phyloP scores from a whole-genome alignment of 2,329 filamentous ascomycete species.

The Esteya vermicola region DNA sequence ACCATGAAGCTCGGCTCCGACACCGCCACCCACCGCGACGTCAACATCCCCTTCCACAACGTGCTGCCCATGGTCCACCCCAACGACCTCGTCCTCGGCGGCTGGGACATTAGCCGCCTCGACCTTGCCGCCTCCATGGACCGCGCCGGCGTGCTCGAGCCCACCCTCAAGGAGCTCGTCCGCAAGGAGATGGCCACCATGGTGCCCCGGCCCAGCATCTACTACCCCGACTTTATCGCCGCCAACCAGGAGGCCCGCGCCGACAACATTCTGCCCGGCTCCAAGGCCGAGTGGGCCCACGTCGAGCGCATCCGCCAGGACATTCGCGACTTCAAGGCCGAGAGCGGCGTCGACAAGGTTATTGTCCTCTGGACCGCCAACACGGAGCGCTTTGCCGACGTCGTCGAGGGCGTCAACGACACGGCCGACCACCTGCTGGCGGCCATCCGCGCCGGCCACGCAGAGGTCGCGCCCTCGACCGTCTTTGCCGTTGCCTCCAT shows the following conservation, averaged over 20 bases:
- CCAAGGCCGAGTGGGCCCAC: conserved; percentile 73
- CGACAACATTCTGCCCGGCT: conserved; percentile 75
- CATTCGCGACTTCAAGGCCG: conserved; percentile 84
- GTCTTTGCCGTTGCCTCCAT: conserved; percentile 93
- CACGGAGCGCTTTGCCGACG: conserved; percentile 89
- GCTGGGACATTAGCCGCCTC: conserved; percentile 93
- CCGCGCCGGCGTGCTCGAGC: conserved; percentile 86
- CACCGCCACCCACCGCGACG: conserved; percentile 66
- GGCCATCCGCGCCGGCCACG: conserved; percentile 73
- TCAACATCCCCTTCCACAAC: conserved; percentile 93
- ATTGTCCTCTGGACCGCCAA: conserved; percentile 98
- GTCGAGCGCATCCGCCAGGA: conserved; percentile 88
- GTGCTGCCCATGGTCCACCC: conserved; percentile 94
- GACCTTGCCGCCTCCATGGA: conserved; percentile 89
- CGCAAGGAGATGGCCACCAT: conserved; percentile 86
- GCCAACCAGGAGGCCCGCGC: conserved; percentile 95
- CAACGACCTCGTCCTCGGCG: conserved; percentile 86
- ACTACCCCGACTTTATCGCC: conserved; percentile 99
- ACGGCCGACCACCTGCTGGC: conserved; percentile 87
- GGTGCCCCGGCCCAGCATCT: conserved; percentile 84
- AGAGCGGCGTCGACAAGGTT: conserved; percentile 80
- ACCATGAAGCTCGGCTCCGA: conserved; percentile 94
- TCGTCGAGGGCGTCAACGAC: conserved; percentile 83
- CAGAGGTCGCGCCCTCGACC: conserved; percentile 88
- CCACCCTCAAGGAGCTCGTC: conserved; percentile 78